A percentile compares a stretch with the other conserved stretches of the same genome.
Conservation (phyloP, 495 filamentous ascomycete species). For the Trichoderma erinaceum region DNA sequence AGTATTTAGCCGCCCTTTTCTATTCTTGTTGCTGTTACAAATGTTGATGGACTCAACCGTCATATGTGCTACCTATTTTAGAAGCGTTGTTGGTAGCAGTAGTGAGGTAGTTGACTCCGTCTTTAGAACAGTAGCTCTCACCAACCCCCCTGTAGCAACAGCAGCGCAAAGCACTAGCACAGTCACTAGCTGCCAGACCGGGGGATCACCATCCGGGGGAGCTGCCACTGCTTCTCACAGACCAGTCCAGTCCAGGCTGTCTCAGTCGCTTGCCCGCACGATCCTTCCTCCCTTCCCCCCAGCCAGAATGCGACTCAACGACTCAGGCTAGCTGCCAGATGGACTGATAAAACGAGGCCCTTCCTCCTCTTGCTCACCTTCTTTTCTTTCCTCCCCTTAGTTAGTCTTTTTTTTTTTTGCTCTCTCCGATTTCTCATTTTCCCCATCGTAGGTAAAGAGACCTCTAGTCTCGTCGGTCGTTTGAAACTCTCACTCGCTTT, state of each 20-base stretch:
- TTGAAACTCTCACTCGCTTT: not conserved
- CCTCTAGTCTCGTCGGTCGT: not conserved
- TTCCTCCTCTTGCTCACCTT: not conserved
- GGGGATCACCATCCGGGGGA: not conserved
- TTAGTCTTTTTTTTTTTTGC: too few species aligned
- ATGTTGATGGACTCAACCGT: too few species aligned
- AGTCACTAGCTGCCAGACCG: not conserved
- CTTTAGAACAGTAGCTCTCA: not conserved
- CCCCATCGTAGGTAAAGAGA: not conserved
- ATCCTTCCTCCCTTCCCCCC: not conserved
- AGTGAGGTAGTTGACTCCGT: too few species aligned
- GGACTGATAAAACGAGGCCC: constrained; percentile 1
- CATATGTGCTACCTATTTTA: too few species aligned
- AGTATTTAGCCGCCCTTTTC: too few species aligned
- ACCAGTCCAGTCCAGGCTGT: not conserved
- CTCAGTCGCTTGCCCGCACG: not conserved
- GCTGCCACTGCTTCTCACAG: not conserved
- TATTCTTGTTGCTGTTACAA: too few species aligned
- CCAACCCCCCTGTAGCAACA: not conserved
- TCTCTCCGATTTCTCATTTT: not conserved
- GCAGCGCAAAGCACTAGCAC: not conserved
- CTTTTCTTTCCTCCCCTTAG: not conserved
- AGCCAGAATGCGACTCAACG: not conserved
- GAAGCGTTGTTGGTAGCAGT: too few species aligned
- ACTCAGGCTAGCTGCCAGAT: not conserved